These are phyloP conservation scores for Phoma sp. DNA, from an alignment of 2,329 filamentous ascomycete species.

Conservation along the genomic window DNA sequence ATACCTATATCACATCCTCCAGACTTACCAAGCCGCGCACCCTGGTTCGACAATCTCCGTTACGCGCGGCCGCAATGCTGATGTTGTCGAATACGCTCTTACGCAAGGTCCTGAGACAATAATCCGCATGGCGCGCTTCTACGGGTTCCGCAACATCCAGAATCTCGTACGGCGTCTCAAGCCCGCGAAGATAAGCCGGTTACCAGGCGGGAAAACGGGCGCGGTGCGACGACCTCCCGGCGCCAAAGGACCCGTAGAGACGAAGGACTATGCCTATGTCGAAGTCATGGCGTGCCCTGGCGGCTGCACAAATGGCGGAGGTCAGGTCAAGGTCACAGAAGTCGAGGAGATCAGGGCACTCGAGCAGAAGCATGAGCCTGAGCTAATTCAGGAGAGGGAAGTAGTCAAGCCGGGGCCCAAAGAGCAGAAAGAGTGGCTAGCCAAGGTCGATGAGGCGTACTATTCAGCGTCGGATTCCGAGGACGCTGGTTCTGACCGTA, in stretches of 20 bases:
- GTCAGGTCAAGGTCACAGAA: conserved; percentile 91
- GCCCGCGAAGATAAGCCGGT: conserved; percentile 71
- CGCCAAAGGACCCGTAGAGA: conserved; percentile 57
- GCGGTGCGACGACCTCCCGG: conserved; percentile 71
- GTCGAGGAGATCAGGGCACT: conserved; percentile 55
- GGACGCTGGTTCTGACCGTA: background rate
- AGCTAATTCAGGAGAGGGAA: conserved; percentile 13
- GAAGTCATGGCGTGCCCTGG: conserved; percentile 99
- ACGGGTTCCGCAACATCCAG: conserved; percentile 97
- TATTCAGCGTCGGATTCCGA: conserved; percentile 70
- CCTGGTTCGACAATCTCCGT: conserved; percentile 74
- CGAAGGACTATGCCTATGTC: conserved; percentile 85
- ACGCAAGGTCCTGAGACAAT: conserved; percentile 54
- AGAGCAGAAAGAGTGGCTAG: conserved; percentile 77
- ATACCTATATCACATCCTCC: conserved; percentile 83
- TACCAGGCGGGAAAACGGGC: conserved; percentile 43
- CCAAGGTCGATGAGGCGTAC: conserved; percentile 71
- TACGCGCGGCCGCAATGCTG: conserved; percentile 81
- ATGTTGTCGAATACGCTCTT: conserved; percentile 86
- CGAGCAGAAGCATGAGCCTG: conserved; percentile 32
- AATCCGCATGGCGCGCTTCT: conserved; percentile 73
- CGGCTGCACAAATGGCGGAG: conserved; percentile 97
- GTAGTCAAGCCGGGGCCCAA: conserved; percentile 67
- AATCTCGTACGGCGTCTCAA: conserved; percentile 94
- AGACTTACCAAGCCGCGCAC: conserved; percentile 72